A percentile compares a stretch with the other conserved stretches of the same genome.
Conservation (phyloP, 208 protist species). For the Leishmania martiniquensis region DNA sequence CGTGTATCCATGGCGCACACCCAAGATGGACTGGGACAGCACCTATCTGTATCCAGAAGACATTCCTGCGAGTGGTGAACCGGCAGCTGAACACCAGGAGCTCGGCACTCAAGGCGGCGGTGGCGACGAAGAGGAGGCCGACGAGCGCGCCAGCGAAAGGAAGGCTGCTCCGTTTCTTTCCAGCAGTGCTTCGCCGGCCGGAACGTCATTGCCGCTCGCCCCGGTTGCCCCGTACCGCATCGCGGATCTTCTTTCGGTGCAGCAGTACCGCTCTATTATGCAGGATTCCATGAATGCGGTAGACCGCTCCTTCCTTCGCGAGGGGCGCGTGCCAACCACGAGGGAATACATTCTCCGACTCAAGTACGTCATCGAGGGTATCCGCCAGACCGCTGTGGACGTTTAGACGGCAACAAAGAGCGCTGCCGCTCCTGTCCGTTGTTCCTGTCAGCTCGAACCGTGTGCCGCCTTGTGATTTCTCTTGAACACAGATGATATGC, state of each 20-base stretch:
- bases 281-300: slow-evolving; percentile 79
- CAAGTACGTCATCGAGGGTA: slow-evolving; percentile 64
- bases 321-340: slow-evolving; percentile 65
- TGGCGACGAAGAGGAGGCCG: not conserved
- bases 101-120: not conserved
- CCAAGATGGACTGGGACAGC: slow-evolving; percentile 85
- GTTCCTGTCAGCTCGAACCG: not conserved
- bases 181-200: not conserved
- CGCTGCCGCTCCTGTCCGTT: not conserved
- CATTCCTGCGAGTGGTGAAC: slow-evolving; percentile 18
- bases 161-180: slow-evolving; percentile 6
- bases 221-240: slow-evolving; percentile 46
- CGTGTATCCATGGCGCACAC: slow-evolving; percentile 74
- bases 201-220: slow-evolving; percentile 40
- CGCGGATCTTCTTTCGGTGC: slow-evolving; percentile 52
- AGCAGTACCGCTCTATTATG: slow-evolving; percentile 82
- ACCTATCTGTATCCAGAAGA: slow-evolving; percentile 64
- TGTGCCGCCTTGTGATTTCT: not conserved
- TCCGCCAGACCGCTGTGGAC: slow-evolving; percentile 54
- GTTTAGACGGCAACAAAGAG: slow-evolving; percentile 3
- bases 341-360: slow-evolving; percentile 76
- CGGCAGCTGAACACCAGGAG: not conserved
- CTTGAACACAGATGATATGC: not conserved
- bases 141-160: not conserved
- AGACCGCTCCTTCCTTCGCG: slow-evolving; percentile 78